These are phyloP conservation scores for Kwoniella mangroviensis DNA, from an alignment of 768 basidiomycete species.

Conservation along the genomic window DNA sequence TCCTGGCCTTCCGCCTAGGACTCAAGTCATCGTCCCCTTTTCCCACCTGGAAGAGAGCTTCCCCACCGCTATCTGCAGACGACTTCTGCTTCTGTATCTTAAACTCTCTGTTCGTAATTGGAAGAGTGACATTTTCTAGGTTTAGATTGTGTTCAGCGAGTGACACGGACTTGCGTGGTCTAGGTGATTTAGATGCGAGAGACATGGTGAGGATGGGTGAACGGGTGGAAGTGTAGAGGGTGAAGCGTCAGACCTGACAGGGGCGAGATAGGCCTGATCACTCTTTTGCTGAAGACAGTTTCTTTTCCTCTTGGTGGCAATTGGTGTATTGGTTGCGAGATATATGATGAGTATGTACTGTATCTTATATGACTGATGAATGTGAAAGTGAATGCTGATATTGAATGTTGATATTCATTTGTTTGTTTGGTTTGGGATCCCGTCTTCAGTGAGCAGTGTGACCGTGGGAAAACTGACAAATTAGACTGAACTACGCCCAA, in stretches of 20 bases:
- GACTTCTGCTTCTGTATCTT: constrained; percentile 26
- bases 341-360: constrained; percentile 1
- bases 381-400: not conserved
- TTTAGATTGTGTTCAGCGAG: constrained; percentile 37
- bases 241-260: not conserved
- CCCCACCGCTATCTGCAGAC: constrained; percentile 25
- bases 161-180: constrained; percentile 31
- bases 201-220: constrained; percentile 32
- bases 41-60: constrained; percentile 7
- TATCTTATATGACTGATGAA: not conserved
- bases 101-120: constrained; percentile 19
- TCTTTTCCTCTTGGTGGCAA: too few species aligned
- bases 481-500: too few species aligned
- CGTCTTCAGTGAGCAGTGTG: not conserved
- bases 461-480: constrained; percentile 33
- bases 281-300: too few species aligned
- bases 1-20: constrained; percentile 37
- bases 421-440: constrained; percentile 12
- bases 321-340: not conserved
- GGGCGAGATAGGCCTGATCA: not conserved
- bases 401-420: constrained; percentile 10
- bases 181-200: constrained; percentile 24
- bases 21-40: constrained; percentile 27
- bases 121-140: constrained; percentile 28
- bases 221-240: not conserved